These are phyloP conservation scores for Trichoderma citrinoviride DNA, from an alignment of 2,329 filamentous ascomycete species.

Conservation along the genomic window DNA sequence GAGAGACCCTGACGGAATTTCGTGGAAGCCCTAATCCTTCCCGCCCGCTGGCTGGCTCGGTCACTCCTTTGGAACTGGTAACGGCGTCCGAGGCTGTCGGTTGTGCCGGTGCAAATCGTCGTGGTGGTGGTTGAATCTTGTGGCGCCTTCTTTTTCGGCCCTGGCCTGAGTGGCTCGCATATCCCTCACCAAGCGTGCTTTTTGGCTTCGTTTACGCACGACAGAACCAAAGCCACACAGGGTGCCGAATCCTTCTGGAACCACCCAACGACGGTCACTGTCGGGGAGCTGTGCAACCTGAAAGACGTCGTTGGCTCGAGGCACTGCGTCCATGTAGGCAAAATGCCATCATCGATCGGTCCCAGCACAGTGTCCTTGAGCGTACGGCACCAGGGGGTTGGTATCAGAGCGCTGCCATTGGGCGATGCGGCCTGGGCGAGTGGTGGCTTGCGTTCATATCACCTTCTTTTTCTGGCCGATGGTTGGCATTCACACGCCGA, in stretches of 20 bases:
- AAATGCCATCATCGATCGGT: constrained; percentile 22
- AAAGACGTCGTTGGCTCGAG: background rate
- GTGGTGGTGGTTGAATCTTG: constrained; percentile 16
- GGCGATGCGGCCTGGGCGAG: constrained; percentile 29
- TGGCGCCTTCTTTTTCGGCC: constrained; percentile 9
- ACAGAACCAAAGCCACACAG: constrained; percentile 6
- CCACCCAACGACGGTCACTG: constrained; percentile 21
- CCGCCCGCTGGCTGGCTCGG: constrained; percentile 22
- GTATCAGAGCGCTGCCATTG: constrained; percentile 35
- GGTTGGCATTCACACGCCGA: constrained; percentile 36
- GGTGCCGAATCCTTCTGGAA: constrained; percentile 34
- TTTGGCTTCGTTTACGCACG: background rate
- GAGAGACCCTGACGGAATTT: background rate
- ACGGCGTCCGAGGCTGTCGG: constrained; percentile 25
- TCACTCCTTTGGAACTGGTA: constrained; percentile 18
- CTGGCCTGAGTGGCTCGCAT: constrained; percentile 13
- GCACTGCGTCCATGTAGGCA: constrained; percentile 14
- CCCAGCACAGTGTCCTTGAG: constrained; percentile 25
- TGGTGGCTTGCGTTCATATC: constrained; percentile 34
- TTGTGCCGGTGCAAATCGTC: constrained; percentile 23
- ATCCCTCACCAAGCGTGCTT: background rate
- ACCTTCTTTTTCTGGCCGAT: constrained; percentile 39
- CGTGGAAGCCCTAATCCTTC: constrained; percentile 17
- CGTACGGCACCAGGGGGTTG: constrained; percentile 22
- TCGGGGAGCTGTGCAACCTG: constrained; percentile 16